Base-by-base conservation (phyloP, 495 filamentous ascomycete genomes). In the Evansstolkia leycettana region DNA sequence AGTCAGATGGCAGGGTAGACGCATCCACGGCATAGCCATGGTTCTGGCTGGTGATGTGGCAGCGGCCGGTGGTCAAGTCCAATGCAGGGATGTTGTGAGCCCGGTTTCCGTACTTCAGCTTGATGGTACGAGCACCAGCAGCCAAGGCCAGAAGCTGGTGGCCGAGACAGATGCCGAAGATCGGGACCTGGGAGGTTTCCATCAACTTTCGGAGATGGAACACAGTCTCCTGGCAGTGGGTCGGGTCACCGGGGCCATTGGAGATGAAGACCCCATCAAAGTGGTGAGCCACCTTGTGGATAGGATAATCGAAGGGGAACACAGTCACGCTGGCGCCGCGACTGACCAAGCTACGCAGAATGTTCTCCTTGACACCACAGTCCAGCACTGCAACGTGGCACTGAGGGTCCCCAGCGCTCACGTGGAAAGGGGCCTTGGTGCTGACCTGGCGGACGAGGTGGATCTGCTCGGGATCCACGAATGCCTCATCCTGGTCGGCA, bases 311-410 rank as follows among this genome's bases (percentile, higher is more conserved):
- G 64, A 81, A 95, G 30, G 90, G 90, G 65, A 98, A 92, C 37
- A 81, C 80, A 15, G 92, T 96, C 31, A 94, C 80, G 42, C 77
- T 83, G 27, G 84, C 78, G 17, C 88, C 90, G 20, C 90, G 84
- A 57, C 66, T 70, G 43, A 96, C 89, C 41, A 98, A 67, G 53
- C 82, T 89, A 44, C 90, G 82, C 33, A 98, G 76, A 55, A 98
- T 98, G 68, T 96, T 98, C 72, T 98, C 90, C 72, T 98, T 98
- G 40, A 98, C 92, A 60, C 90, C 90, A 55, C 90, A 98, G 64
- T 98, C 90, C 56, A 98, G 78, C 39, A 98, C 73, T 23, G 89
- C 90, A 48, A 98, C 75, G 62, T 98, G 90, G 57, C 80, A 75
- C 53, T 82, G 77, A 39, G 88, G 84, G 45, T 72, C 69, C 28